Evolutionary conservation across 2,329 filamentous ascomycete species (phyloP), one percentile per base, ranked within the genome.

Genomic region (Microsporum audouinii): DNA sequence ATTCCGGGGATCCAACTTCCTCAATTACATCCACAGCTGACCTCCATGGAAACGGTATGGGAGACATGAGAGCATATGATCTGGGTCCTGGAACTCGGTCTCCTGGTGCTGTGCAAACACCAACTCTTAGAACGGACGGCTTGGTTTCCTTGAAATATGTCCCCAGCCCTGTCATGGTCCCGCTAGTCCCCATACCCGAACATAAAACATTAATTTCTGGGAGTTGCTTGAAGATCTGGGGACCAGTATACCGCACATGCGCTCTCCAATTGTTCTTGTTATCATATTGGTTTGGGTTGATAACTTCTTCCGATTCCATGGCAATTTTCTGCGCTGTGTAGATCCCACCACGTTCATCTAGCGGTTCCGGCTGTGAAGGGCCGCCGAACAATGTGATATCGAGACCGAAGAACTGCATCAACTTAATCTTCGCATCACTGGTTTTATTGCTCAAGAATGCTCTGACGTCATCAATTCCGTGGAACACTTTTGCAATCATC

Each of bases 401-500:
- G 62, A 84, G 75, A 0, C 82, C 82, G 62, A 84, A 85, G 65
- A 85, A 83, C 58, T 80, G 79, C 77, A 85, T 79, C 23, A 83
- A 66, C n/a, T 75, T 76, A 36, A 85, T 69, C 64, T 82, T 82
- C 2, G 78, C 76, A 2, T 75, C 65, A 58, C 76, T 79, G 0
- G 80, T 84, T 70, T 85, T 85, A 67, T 85, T 85, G 65, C 78
- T 83, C 17, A 85, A 67, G 64, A 78, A 84, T 0, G 82, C 83
- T 10, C 78, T 71, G 0, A 79, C 78, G 62, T 85, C 80, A 1
- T 77, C 67, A 14, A 82, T 71, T 1, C 76, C 78, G 62, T 82
- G 77, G 59, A 80, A 73, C 1, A 80, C 79, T 14, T 82, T 73
- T 0, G 79, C 76, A 7, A 82, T 75, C 66, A 85, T 75, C 0